A percentile compares a stretch with the other conserved stretches of the same genome.
These are phyloP conservation scores for Mycosarcoma maydis DNA, from an alignment of 1,284 basidiomycete species.

Conservation along the genomic window DNA sequence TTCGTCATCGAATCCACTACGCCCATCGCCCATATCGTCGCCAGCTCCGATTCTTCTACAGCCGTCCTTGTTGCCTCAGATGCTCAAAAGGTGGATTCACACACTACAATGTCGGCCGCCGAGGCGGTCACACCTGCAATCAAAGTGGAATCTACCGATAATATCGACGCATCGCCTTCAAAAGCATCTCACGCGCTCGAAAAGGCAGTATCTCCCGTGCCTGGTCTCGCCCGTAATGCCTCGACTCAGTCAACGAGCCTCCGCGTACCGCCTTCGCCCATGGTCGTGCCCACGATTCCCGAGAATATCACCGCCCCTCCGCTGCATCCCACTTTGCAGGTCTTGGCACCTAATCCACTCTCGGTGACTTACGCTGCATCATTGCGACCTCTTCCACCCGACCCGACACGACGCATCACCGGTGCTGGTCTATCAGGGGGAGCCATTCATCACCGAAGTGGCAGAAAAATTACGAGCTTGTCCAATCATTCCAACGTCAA, in stretches of 20 bases:
- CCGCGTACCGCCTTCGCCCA: conserved; percentile 40
- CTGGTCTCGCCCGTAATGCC: conserved; percentile 31
- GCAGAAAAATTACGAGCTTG: conserved; percentile 37
- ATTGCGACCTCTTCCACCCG: conserved; percentile 62
- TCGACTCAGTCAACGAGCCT: conserved; percentile 20
- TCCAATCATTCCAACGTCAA: conserved; percentile 29
- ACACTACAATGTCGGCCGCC: not conserved
- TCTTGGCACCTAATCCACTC: conserved; percentile 62
- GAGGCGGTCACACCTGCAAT: conserved; percentile 7
- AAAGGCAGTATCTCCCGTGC: conserved; percentile 33
- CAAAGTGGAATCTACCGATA: conserved; percentile 18
- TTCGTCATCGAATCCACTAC: conserved; percentile 42
- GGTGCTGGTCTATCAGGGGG: conserved; percentile 61
- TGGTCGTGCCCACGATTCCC: conserved; percentile 19
- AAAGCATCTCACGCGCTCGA: conserved; percentile 18
- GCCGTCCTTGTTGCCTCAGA: not conserved
- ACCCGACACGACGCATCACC: conserved; percentile 61
- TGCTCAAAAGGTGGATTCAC: not conserved
- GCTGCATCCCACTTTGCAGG: conserved; percentile 58
- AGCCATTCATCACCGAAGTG: conserved; percentile 59
- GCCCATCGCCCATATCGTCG: conserved; percentile 16
- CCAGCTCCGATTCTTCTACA: conserved; percentile 2
- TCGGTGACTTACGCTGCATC: conserved; percentile 65
- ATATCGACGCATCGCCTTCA: conserved; percentile 11
- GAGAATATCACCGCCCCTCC: conserved; percentile 29